These are phyloP conservation scores for Teunomyces cretensis DNA, from an alignment of 805 yeast genomes.

Conservation along the genomic window DNA sequence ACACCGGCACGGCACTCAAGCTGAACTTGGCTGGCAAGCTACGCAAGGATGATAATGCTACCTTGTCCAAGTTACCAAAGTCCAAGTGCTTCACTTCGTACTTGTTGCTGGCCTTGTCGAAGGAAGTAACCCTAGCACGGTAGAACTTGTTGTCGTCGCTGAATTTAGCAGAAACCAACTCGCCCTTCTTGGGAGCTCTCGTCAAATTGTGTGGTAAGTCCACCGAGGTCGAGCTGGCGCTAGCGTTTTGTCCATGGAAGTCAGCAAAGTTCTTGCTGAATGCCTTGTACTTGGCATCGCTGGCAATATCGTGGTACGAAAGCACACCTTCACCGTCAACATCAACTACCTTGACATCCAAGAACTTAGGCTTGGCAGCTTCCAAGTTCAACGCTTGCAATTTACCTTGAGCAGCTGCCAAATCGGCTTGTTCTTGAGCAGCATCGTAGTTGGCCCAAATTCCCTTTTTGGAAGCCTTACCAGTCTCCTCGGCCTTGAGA, in stretches of 20 bases:
- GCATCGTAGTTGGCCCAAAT: constrained; percentile 65
- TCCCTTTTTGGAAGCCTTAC: constrained; percentile 56
- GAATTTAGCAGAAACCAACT: constrained; percentile 54
- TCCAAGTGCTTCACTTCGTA: constrained; percentile 60
- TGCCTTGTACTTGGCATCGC: constrained; percentile 33
- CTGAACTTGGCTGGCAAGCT: constrained; percentile 53
- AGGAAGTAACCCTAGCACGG: constrained; percentile 54
- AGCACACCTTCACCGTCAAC: constrained; percentile 43
- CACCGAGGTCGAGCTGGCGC: constrained; percentile 35
- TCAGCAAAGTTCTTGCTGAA: constrained; percentile 51
- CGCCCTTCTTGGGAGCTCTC: constrained; percentile 52
- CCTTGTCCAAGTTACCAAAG: constrained; percentile 54
- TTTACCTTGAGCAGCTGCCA: constrained; percentile 18
- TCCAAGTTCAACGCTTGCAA: constrained; percentile 21
- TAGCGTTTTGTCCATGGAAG: constrained; percentile 38
- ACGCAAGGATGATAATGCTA: constrained; percentile 45
- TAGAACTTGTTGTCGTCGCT: constrained; percentile 54
- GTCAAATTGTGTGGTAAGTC: constrained; percentile 40
- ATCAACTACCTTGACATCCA: constrained; percentile 56
- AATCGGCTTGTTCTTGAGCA: constrained; percentile 33
- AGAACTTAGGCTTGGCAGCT: constrained; percentile 41
- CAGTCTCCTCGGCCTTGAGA: constrained; percentile 60
- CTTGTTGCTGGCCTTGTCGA: constrained; percentile 43
- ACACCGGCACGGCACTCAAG: constrained; percentile 41
- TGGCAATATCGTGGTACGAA: constrained; percentile 46